Conservation (phyloP, 768 basidiomycete genomes). For the Boletus subparvulus region DNA sequence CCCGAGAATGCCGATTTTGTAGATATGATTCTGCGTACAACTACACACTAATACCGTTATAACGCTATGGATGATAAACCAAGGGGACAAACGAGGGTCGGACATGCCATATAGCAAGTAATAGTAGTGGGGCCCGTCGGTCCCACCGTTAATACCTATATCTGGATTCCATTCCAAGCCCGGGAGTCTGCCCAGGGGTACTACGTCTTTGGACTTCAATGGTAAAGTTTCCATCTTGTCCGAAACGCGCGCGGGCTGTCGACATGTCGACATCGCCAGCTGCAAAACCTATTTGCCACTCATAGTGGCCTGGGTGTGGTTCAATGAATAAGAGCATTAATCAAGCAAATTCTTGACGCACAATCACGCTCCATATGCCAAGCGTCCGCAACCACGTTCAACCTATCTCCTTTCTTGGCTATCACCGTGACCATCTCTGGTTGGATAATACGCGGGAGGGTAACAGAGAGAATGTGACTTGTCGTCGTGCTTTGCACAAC, state of each 20-base stretch:
- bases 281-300: slow-evolving; percentile 58
- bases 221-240: slow-evolving; percentile 44
- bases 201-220: slow-evolving; percentile 43
- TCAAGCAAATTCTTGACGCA: slow-evolving; percentile 34
- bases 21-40: slow-evolving; percentile 22
- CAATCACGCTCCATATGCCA: slow-evolving; percentile 62
- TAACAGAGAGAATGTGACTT: slow-evolving; percentile 47
- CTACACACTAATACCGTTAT: slow-evolving; percentile 26
- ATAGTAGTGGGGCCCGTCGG: slow-evolving; percentile 1
- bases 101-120: slow-evolving; percentile 3
- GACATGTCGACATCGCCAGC: slow-evolving; percentile 56
- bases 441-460: slow-evolving; percentile 46
- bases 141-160: slow-evolving; percentile 24
- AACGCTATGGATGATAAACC: slow-evolving; percentile 11
- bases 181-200: slow-evolving; percentile 22
- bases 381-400: slow-evolving; percentile 59
- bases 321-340: slow-evolving; percentile 4
- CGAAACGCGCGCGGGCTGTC: slow-evolving; percentile 50
- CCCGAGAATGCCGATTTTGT: slow-evolving; percentile 2
- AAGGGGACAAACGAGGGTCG: slow-evolving; percentile 1
- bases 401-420: slow-evolving; percentile 56
- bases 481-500: slow-evolving; percentile 39
- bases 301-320: slow-evolving; percentile 49
- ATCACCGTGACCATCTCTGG: slow-evolving; percentile 66
- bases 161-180: slow-evolving; percentile 31